A percentile compares a stretch with the other conserved stretches of the same genome.
Conservation (phyloP, 2,329 filamentous ascomycete genomes). For the Aspergillus floridensis region DNA sequence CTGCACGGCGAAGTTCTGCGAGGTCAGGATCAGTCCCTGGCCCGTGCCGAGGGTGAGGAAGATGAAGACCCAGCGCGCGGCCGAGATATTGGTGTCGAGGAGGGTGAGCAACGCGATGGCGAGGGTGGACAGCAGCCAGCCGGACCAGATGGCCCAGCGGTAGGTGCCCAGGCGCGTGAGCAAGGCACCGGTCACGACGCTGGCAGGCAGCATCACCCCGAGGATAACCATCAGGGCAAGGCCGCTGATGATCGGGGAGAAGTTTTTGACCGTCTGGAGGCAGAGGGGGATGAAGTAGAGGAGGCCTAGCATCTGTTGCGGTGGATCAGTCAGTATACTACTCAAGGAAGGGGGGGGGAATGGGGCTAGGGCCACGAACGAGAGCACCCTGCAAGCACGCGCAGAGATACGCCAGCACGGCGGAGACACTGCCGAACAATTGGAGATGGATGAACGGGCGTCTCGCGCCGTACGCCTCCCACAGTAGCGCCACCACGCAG, state of each 20-base stretch:
- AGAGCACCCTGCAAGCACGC: neutral
- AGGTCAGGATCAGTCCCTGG: neutral
- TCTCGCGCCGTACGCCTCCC: neutral
- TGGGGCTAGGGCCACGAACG: neutral
- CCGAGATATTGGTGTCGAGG: neutral
- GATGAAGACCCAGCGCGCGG: constrained; percentile 1
- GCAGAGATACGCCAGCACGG: neutral
- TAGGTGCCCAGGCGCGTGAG: neutral
- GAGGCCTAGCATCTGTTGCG: neutral
- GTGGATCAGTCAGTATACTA: neutral
- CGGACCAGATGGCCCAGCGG: neutral
- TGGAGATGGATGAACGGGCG: neutral
- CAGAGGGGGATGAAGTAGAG: constrained; percentile 7
- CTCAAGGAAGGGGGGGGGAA: neutral
- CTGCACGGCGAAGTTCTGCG: constrained; percentile 3
- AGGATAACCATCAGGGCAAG: neutral
- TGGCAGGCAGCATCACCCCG: neutral
- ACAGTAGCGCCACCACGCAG: neutral
- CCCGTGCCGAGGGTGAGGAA: neutral
- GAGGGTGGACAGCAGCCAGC: neutral
- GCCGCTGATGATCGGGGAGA: neutral
- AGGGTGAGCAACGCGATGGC: neutral
- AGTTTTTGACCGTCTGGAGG: neutral
- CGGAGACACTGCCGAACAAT: neutral
- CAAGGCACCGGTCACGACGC: neutral